These are phyloP conservation scores for Knufia fluminis DNA, from an alignment of 2,329 filamentous ascomycete genomes.

Conservation along the genomic window DNA sequence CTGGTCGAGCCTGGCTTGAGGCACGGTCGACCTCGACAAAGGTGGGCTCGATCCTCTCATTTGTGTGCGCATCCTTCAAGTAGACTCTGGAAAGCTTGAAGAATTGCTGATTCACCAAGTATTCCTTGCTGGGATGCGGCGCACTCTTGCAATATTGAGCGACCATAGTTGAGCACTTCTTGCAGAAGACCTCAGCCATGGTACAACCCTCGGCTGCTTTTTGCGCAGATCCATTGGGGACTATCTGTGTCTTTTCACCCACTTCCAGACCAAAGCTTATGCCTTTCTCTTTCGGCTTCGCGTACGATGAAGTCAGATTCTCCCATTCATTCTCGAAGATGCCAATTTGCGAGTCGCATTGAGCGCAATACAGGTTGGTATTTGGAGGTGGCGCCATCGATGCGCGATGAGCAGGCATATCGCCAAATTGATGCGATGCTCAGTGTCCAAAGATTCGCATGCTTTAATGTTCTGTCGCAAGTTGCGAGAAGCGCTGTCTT, in stretches of 20 bases:
- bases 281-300: slow-evolving; percentile 14
- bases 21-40: slow-evolving; percentile 13
- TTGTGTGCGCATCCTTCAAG: slow-evolving; percentile 16
- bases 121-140: slow-evolving; percentile 12
- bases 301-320: slow-evolving; percentile 20
- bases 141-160: slow-evolving; percentile 21
- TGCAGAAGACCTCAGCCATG: slow-evolving; percentile 21
- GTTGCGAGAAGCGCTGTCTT: not conserved
- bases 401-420: not conserved
- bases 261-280: slow-evolving; percentile 17
- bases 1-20: not conserved
- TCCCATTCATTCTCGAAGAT: slow-evolving; percentile 22
- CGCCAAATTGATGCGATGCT: not conserved
- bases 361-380: slow-evolving; percentile 19
- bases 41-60: slow-evolving; percentile 12
- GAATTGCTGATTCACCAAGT: slow-evolving; percentile 18
- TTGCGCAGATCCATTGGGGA: slow-evolving; percentile 17
- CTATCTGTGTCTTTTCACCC: slow-evolving; percentile 15
- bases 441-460: not conserved
- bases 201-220: slow-evolving; percentile 18
- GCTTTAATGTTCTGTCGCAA: not conserved
- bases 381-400: not conserved
- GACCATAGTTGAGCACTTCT: slow-evolving; percentile 16
- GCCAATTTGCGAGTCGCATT: slow-evolving; percentile 20
- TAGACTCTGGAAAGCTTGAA: slow-evolving; percentile 21